These are phyloP conservation scores for Omphalea diandra DNA, from an alignment of 441 rosid species.

Conservation along the genomic window DNA sequence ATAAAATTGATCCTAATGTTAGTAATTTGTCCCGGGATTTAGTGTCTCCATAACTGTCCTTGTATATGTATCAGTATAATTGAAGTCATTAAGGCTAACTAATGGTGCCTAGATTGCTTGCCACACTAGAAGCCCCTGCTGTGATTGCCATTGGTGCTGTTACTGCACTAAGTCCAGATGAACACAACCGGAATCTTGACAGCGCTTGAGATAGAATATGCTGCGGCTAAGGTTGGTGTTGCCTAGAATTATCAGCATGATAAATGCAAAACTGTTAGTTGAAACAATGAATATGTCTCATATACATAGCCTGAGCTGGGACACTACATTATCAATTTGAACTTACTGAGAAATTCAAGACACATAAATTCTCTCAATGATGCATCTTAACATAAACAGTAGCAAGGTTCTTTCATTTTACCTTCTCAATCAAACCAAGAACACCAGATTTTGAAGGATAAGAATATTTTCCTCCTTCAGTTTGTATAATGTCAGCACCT, in stretches of 20 bases:
- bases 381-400: neutral
- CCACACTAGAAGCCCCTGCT: conserved; percentile 71
- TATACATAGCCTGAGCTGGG: neutral
- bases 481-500: conserved; percentile 64
- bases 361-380: neutral
- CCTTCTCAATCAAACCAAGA: conserved; percentile 69
- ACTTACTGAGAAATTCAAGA: no score
- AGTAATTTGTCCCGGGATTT: neutral
- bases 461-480: conserved; percentile 67
- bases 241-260: conserved; percentile 36
- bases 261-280: neutral
- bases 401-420: conserved; percentile 15
- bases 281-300: neutral
- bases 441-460: conserved; percentile 55
- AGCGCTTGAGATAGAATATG: conserved; percentile 57
- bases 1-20: neutral
- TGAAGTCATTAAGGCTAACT: neutral
- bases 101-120: conserved; percentile 25
- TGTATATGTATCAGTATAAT: no score
- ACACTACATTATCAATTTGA: neutral
- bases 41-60: neutral
- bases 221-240: conserved; percentile 63
- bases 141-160: conserved; percentile 73
- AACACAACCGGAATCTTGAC: conserved; percentile 65
- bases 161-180: conserved; percentile 62